Percentiles rank a stretch among this genome's conserved stretches.
Evolutionary conservation across 2,329 filamentous ascomycete genomes (phyloP).

Genomic region (Phaeosphaeria sp.): DNA sequence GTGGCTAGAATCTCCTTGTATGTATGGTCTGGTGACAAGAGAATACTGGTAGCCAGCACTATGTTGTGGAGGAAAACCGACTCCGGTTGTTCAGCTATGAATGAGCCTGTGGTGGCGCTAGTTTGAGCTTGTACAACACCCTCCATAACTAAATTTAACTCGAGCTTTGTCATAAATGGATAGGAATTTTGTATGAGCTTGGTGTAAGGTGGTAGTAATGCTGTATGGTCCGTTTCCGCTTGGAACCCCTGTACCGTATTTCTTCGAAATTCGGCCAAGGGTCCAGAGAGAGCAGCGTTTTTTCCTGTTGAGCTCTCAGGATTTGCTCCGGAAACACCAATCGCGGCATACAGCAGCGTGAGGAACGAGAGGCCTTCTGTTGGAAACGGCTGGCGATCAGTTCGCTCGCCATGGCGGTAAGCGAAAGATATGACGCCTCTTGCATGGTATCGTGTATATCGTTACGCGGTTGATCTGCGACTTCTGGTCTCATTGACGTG

Average conservation of each 20-base stretch:
- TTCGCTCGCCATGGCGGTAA: slow-evolving; percentile 22
- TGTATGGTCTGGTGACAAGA: slow-evolving; percentile 7
- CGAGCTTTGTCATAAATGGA: slow-evolving; percentile 1
- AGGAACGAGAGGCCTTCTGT: slow-evolving; percentile 11
- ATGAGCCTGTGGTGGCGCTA: not conserved
- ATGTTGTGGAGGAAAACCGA: slow-evolving; percentile 5
- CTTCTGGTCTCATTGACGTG: not conserved
- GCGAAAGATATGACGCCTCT: slow-evolving; percentile 16
- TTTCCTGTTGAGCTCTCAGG: not conserved
- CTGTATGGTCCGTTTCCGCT: not conserved
- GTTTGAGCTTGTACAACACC: not conserved
- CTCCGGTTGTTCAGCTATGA: slow-evolving; percentile 4
- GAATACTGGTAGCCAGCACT: slow-evolving; percentile 11
- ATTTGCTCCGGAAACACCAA: slow-evolving; percentile 4
- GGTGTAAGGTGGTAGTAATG: not conserved
- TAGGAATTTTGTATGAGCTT: not conserved
- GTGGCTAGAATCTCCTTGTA: slow-evolving; percentile 8
- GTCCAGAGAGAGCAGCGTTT: not conserved
- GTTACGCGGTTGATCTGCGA: not conserved
- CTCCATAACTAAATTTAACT: not conserved
- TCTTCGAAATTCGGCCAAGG: not conserved
- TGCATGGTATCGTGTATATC: slow-evolving; percentile 16
- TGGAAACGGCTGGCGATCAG: slow-evolving; percentile 7
- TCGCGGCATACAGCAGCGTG: slow-evolving; percentile 11
- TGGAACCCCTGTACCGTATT: not conserved